Evolutionary conservation across 129 eudicot genomes (phyloP), one percentile per base, ranked within the genome.

Genomic region (Pulicaria dysenterica): DNA sequence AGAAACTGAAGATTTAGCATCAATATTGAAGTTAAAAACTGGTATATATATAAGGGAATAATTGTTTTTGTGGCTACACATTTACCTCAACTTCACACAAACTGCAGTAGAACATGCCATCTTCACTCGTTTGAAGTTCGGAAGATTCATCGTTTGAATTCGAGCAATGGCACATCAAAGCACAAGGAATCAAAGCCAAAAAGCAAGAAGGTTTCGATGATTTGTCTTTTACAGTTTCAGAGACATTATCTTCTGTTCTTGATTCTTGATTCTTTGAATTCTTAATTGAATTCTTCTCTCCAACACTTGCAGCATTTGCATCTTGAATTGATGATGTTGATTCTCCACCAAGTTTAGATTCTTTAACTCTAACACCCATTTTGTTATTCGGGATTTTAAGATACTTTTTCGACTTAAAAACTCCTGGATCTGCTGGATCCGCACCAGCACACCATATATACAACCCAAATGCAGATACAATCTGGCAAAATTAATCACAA

Each of bases 361-460:
- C 91, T 42, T 80, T 82, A 17, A 61, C 74, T 58, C 75, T 60
- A 10, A 45, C 69, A 70, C 58, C 64, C 69, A 62, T 75, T 77
- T 84, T 89, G 79, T 55, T 79, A 36, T 73, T 79, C 3, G 83
- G 76, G 55, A 70, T 69, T 64, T 83, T 95, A 39, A 76, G 80
- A 72, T 95, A 95, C 73, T 95, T 95, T 79, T 90, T 95, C 7
- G 99, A 95, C 81, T 75, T 90, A 71, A 90, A 95, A 53, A 95
- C 99, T 31, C 97, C 99, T 36, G 96, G 83, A 85, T 95, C 99
- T 54, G 99, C 99, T 53, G 99, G 99, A 82, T 95, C 97, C 62
- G 99, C 85, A 68, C 84, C 99, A 40, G 99, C 97, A 49, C 97
- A 95, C 99, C 99, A 95, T 64, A 95, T 90, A 69, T 95, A 95